These are phyloP conservation scores for Tagetes patula DNA, from an alignment of 129 eudicot species.

Conservation along the genomic window DNA sequence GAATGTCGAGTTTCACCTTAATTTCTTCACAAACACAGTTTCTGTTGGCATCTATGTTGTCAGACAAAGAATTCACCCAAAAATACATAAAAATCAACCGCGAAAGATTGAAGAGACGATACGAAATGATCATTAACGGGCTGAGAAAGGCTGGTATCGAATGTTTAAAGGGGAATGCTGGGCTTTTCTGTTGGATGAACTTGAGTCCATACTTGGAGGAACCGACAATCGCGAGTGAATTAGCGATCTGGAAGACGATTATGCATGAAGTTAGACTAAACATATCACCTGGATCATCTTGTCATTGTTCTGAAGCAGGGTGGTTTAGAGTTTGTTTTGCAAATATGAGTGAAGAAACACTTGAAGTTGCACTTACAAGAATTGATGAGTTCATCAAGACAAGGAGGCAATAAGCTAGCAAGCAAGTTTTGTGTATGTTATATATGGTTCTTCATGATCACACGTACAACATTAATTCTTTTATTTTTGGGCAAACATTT, in stretches of 20 bases:
- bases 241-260: constrained; percentile 62
- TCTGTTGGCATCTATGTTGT: constrained; percentile 69
- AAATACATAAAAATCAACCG: constrained; percentile 64
- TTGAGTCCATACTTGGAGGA: constrained; percentile 58
- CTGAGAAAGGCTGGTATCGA: constrained; percentile 64
- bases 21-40: constrained; percentile 94
- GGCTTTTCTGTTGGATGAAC: constrained; percentile 95
- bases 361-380: constrained; percentile 68
- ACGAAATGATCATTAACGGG: constrained; percentile 70
- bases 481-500: constrained; percentile 14
- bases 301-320: constrained; percentile 90
- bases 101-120: constrained; percentile 60
- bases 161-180: constrained; percentile 89
- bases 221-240: constrained; percentile 49
- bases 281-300: constrained; percentile 89
- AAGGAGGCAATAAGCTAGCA: constrained; percentile 29
- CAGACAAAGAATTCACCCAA: constrained; percentile 57
- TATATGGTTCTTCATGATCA: constrained; percentile 9
- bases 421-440: constrained; percentile 17
- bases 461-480: background rate
- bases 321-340: constrained; percentile 97
- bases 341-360: constrained; percentile 86
- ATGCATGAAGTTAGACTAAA: constrained; percentile 68
- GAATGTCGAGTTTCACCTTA: constrained; percentile 92
- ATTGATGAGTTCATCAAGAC: constrained; percentile 61